These are phyloP conservation scores for Backusella sp. DNA, from an alignment of 192 early-diverging fungal genomes.

Conservation along the genomic window DNA sequence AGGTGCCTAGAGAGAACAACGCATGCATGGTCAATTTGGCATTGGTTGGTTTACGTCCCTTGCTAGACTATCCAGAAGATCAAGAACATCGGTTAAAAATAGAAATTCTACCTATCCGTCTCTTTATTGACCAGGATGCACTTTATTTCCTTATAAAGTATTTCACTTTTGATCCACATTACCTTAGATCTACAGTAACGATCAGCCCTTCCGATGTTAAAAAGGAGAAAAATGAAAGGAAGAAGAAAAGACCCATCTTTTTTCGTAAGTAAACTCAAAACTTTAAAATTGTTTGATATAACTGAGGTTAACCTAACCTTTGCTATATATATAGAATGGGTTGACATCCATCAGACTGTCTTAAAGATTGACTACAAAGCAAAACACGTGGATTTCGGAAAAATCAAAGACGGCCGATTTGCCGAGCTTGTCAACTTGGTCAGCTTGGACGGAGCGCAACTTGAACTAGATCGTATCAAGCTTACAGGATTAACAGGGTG, in stretches of 20 bases:
- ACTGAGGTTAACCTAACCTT: background rate
- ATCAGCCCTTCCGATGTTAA: background rate
- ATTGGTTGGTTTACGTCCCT: slow-evolving; percentile 56
- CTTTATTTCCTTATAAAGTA: slow-evolving; percentile 80
- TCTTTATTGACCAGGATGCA: slow-evolving; percentile 94
- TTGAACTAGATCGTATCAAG: slow-evolving; percentile 76
- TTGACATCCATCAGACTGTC: slow-evolving; percentile 68
- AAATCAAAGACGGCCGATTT: slow-evolving; percentile 70
- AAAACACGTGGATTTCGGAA: slow-evolving; percentile 79
- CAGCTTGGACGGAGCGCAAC: slow-evolving; percentile 87
- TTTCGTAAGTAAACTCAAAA: slow-evolving; percentile 42
- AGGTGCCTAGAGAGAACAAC: slow-evolving; percentile 54
- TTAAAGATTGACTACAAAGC: slow-evolving; percentile 97
- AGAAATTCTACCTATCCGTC: slow-evolving; percentile 73
- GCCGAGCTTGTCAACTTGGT: slow-evolving; percentile 90
- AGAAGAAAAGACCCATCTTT: slow-evolving; percentile 20
- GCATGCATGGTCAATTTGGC: slow-evolving; percentile 69
- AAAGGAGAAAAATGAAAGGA: background rate
- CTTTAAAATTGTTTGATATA: background rate
- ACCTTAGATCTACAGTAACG: slow-evolving; percentile 10
- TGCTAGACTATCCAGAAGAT: slow-evolving; percentile 44
- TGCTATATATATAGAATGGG: slow-evolving; percentile 44
- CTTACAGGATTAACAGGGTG: slow-evolving; percentile 78
- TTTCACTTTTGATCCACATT: slow-evolving; percentile 55
- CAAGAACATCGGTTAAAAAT: slow-evolving; percentile 61